Evolutionary conservation across 169 alveolate species (phyloP).

Genomic region (Eimeria brunetti): DNA sequence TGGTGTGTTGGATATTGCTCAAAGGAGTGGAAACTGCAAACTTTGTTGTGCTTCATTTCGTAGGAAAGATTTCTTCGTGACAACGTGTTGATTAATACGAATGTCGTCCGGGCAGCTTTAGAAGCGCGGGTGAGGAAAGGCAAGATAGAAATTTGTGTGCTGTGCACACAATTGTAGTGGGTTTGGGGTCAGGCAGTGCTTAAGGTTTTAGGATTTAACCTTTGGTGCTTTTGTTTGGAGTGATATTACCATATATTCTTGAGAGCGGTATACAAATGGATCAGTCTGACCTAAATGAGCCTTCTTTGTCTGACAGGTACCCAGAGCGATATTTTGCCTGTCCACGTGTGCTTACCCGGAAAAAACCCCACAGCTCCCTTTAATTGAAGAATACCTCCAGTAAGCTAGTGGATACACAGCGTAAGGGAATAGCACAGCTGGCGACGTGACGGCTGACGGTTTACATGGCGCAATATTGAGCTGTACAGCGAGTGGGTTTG

Average conservation of each 20-base stretch:
- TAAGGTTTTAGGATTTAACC: background rate
- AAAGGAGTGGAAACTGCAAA: background rate
- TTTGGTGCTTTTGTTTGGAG: background rate
- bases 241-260: background rate
- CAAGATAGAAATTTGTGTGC: background rate
- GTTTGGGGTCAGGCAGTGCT: background rate
- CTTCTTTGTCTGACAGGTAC: conserved; percentile 47
- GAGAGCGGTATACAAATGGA: background rate
- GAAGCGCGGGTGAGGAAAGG: conserved; percentile 37
- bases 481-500: background rate
- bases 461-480: background rate
- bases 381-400: conserved; percentile 79
- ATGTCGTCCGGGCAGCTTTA: conserved; percentile 61
- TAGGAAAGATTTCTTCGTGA: conserved; percentile 81
- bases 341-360: conserved; percentile 85
- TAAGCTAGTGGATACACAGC: background rate
- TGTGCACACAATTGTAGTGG: background rate
- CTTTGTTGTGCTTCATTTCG: background rate
- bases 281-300: background rate
- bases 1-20: background rate
- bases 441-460: background rate
- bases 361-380: conserved; percentile 25
- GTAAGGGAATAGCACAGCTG: background rate
- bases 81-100: conserved; percentile 78
- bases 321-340: conserved; percentile 81